Evolutionary conservation across 805 yeast species (phyloP), one percentile per base, ranked within the genome.

Genomic region (Candida hispaniensis): DNA sequence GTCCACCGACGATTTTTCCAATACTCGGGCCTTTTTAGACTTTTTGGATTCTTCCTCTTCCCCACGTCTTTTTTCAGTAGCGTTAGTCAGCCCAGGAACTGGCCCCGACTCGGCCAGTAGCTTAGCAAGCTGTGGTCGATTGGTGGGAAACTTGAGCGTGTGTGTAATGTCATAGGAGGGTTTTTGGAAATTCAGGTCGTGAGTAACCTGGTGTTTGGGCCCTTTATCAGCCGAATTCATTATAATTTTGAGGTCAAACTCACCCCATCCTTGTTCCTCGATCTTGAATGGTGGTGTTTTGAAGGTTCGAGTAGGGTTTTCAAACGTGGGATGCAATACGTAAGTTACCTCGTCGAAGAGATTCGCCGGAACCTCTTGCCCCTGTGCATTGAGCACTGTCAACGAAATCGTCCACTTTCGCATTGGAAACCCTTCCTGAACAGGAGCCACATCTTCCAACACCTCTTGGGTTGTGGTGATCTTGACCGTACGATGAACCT

Each of bases 211-310:
- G 43, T 79, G 69, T 56, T 86, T 96, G 30, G 97, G 97, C 38
- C 77, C 79, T 52, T 79, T 80, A 41, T 93, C 97, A 12, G 77
- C 67, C 27, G 80, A 61, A 42, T 79, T 79, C 26, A 86, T 63
- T 19, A 79, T 67, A 42, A 91, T 75, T 22, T 80, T 80, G 54
- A 91, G 69, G 52, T 86, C 95, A 51, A 88, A 88, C 47, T 88
- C 97, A 55, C 97, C 98, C 97, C 98, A 88, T 34, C 98, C 98
- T 61, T 82, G 77, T 56, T 88, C 98, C 50, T 74, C 80, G 39
- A 88, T 78, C 51, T 61, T 70, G 60, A 86, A 88, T 7, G 98
- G 98, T 7, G 79, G 71, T 50, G 75, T 76, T 51, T 79, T 81
- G 52, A 83, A 56, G 8, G 78, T 66, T 55, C 96, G 71, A 44